Base-by-base conservation (phyloP, 148 eudicot genomes). In the Rhododendron williamsianum region DNA sequence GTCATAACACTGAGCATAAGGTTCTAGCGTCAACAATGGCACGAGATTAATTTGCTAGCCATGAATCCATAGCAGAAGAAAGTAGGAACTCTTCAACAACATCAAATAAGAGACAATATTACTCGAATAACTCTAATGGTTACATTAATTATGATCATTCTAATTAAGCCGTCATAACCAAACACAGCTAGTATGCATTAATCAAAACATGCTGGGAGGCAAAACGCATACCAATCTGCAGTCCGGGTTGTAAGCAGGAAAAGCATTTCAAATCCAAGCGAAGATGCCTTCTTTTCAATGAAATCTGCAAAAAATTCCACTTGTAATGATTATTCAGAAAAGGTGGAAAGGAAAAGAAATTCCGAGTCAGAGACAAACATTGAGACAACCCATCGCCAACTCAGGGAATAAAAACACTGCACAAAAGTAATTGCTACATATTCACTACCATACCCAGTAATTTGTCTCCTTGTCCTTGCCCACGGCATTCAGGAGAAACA, bases 401-500 rank as follows among this genome's bases (percentile, higher is more conserved):
- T 51, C 27, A 18, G 16, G 23, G 21, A 63, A 60, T 41, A 81
- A 63, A 11, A 38, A 41, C 23, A 27, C 52, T 4, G 33, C 30
- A 41, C n/a, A 52, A 41, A 6, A 60, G 83, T 33, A 41, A 81
- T 21, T 12, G 21, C 27, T 21, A 81, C 8, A 27, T 25, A 4
- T 43, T 74, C 27, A 35, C 9, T 11, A 65, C 51, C 81, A 23
- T 93, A 97, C 99, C 99, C 72, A 97, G 93, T 83, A 97, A 90
- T 88, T 95, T 95, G 87, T 97, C 99, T 83, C 99, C 99, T 88
- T 93, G 98, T 82, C 99, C 98, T 90, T 95, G 98, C 72, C 96
- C 98, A 76, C 98, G 98, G 86, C 99, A 97, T 74, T 97, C 98
- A 23, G 98, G 92, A 84, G 98, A 95, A 88, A 97, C 99, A 88